Base-by-base conservation (phyloP, 192 early-diverging fungal genomes). In the Entomortierella chlamydospora region DNA sequence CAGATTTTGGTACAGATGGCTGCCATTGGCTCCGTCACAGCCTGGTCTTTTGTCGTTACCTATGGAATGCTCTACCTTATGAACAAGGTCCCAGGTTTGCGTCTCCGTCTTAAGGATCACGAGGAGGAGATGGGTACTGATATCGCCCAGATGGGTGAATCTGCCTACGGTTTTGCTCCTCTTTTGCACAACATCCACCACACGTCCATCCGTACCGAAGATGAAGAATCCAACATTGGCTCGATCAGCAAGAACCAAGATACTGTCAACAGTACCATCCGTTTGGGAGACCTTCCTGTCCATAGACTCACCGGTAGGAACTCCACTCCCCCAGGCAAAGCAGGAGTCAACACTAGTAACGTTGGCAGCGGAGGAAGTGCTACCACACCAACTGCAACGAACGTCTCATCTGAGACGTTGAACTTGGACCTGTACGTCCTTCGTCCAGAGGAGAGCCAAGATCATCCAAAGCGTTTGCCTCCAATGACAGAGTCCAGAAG, bases 61-160 rank as follows among this genome's bases (percentile, higher is more conserved):
- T 92, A 86, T 26, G 64, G 92, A 8, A 91, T 97, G 63, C 81
- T 94, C 52, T 76, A 82, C 12, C 64, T 90, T 47, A 89, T 98
- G 63, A 88, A 95, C 86, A 60, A 78, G 26, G 88, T 96, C 57
- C 93, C 95, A 11, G 90, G 86, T 4, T 82, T 97, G 43, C 85
- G 83, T 51, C 83, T 97, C 61, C 93, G 96, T 53, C 82, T 95
- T 33, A 82, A 92, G 61, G 91, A 92, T 53, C 88, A 91, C 54
- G 90, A 90, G 64, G 90, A 90, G 70, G 82, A 88, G 23, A 72
- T 92, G 3, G 96, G 96, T 15, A 85, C 90, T 5, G 95, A 98
- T 71, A 76, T 90, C 60, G 80, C 93, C n/a, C 90, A 96, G 83
- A 93, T 97, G 87, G 95, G 96, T 50, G 94, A 96, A 83, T 64